Base-by-base conservation (phyloP, 1,284 basidiomycete genomes). In the Albatrellus sp. region DNA sequence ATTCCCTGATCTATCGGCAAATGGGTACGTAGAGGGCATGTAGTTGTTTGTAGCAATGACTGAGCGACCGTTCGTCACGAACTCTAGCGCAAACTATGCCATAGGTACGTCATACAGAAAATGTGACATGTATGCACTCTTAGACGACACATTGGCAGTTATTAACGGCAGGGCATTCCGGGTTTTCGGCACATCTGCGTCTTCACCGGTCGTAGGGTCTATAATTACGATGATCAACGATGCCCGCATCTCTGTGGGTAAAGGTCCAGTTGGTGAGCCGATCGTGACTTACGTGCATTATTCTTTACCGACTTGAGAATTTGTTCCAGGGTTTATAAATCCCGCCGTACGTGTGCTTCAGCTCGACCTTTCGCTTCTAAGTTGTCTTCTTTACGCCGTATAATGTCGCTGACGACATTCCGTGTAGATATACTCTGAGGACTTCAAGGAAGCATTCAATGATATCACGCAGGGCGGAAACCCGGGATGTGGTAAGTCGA, bases 1-100 rank as follows among this genome's bases (percentile, higher is more conserved):
- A 10, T 73, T 58, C 54, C 74, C 73, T 2, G 72, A 75, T 54
- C 43, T 75, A 38, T 60, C 63, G 32, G 64, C 65, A 7, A 69
- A 66, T 40, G 65, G 64, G 64, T 64, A 46, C 34, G 59, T 59
- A 2, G 8, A 13, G 16, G 5, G 32, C 31, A 32, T 43, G 13
- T 16, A 12, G 29, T 16, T 3, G 5, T 10, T 33, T n/a, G 43
- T n/a, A 24, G 24, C 7, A 36, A 28, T 24, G 9, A 20, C n/a
- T 37, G 43, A n/a, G 49, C 5, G 1, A 19, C 28, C 47, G 7
- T 37, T 51, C n/a, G 13, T 11, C 13, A 14, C 31, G 28, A n/a
- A 30, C 31, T 3, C 17, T 28, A 71, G 69, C 0, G 69, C 66
- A 14, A 73, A 72, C 56, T 73, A 69, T 32, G 60, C 66, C 16